Percentiles rank a stretch among this genome's conserved stretches.
Conservation (phyloP, 805 yeast genomes). For the Starmera quercuum region DNA sequence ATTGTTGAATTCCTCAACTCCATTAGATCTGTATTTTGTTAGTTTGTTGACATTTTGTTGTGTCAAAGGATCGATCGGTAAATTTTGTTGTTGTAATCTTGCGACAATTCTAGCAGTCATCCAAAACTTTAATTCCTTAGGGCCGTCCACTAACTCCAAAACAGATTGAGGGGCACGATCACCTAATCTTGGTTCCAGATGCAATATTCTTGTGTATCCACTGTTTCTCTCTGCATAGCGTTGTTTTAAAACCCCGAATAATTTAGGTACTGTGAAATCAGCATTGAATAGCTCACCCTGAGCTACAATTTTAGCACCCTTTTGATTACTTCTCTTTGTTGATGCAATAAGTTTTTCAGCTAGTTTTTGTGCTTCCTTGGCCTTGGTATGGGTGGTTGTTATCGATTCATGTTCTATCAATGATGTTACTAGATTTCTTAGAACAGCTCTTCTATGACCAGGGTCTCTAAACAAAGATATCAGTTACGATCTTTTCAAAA, state of each 20-base stretch:
- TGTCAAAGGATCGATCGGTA: slow-evolving; percentile 46
- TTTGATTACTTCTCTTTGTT: slow-evolving; percentile 35
- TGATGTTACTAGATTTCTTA: slow-evolving; percentile 61
- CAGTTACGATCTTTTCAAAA: too few species aligned
- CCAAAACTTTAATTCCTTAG: slow-evolving; percentile 68
- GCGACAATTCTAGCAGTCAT: slow-evolving; percentile 77
- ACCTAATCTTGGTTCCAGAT: slow-evolving; percentile 77
- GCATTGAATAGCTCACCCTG: slow-evolving; percentile 39
- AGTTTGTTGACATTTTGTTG: slow-evolving; percentile 47
- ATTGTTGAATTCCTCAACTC: slow-evolving; percentile 44
- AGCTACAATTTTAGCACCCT: slow-evolving; percentile 24
- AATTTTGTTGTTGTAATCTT: slow-evolving; percentile 59
- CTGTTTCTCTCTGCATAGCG: slow-evolving; percentile 59
- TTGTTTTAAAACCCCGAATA: slow-evolving; percentile 55
- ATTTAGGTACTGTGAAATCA: slow-evolving; percentile 48
- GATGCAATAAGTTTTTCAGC: slow-evolving; percentile 59
- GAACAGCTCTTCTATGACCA: slow-evolving; percentile 31
- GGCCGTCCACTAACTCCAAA: slow-evolving; percentile 75
- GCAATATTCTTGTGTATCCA: slow-evolving; percentile 82
- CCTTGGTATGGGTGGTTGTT: slow-evolving; percentile 68
- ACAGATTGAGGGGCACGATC: slow-evolving; percentile 90
- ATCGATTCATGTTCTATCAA: slow-evolving; percentile 64
- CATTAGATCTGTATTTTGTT: slow-evolving; percentile 36
- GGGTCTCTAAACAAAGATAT: slow-evolving; percentile 10
- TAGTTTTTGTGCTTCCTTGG: slow-evolving; percentile 56